Conservation (phyloP, 805 yeast genomes). For the Candida ponderosae region DNA sequence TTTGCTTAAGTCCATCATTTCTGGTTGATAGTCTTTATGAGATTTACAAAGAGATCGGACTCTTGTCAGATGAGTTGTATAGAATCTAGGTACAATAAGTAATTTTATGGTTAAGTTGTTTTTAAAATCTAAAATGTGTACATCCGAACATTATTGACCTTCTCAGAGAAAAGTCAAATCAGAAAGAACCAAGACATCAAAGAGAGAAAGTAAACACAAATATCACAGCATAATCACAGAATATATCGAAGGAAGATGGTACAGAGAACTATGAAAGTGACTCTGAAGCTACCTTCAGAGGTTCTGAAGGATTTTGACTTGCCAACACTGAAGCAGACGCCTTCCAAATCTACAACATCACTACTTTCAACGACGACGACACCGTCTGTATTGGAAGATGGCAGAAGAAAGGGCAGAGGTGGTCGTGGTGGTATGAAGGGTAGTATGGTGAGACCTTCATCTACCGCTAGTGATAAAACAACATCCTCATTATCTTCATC, state of each 20-base stretch:
- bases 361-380: too few species aligned
- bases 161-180: too few species aligned
- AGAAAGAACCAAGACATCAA: too few species aligned
- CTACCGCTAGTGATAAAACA: slow-evolving; percentile 15
- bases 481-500: slow-evolving; percentile 6
- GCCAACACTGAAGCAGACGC: too few species aligned
- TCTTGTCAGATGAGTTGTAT: slow-evolving; percentile 72
- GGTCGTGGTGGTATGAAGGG: too few species aligned
- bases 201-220: too few species aligned
- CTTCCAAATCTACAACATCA: too few species aligned
- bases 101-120: not conserved
- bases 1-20: slow-evolving; percentile 94
- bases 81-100: not conserved
- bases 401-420: too few species aligned
- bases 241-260: slow-evolving; percentile 1
- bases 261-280: slow-evolving; percentile 9
- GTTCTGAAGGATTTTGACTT: slow-evolving; percentile 5
- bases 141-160: too few species aligned
- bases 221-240: not conserved
- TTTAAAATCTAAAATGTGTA: not conserved
- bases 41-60: slow-evolving; percentile 85
- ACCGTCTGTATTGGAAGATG: too few species aligned
- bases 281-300: slow-evolving; percentile 10
- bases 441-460: too few species aligned
- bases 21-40: slow-evolving; percentile 89